Evolutionary conservation across 441 rosid species (phyloP).

Genomic region (Populus tomentosa): DNA sequence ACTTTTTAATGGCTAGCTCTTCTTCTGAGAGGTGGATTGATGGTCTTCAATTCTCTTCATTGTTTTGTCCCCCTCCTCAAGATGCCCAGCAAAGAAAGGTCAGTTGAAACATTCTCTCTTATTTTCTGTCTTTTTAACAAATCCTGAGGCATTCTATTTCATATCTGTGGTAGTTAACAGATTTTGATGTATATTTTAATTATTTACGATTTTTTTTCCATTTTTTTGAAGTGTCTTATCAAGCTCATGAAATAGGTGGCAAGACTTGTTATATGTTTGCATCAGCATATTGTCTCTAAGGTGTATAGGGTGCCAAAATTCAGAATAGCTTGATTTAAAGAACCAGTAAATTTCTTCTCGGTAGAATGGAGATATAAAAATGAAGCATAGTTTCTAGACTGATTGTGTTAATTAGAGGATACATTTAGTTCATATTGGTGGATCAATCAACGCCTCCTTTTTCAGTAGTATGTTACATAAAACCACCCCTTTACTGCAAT

Average conservation of each 20-base stretch:
- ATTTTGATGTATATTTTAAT: background rate
- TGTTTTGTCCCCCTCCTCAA: slow-evolving; percentile 85
- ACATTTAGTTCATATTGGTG: background rate
- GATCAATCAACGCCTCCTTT: background rate
- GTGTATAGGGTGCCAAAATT: background rate
- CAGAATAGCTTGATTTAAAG: background rate
- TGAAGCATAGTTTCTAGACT: background rate
- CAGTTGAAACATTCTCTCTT: background rate
- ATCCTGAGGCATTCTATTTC: background rate
- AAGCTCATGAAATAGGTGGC: background rate
- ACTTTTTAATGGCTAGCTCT: slow-evolving; percentile 51
- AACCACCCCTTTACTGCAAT: background rate
- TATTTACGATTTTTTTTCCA: background rate
- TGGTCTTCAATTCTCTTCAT: slow-evolving; percentile 82
- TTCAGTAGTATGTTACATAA: background rate
- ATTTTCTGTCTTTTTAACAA: background rate
- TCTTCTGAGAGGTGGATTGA: slow-evolving; percentile 91
- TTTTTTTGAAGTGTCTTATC: background rate
- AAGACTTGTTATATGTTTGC: background rate
- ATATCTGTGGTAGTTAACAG: background rate
- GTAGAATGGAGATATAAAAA: background rate
- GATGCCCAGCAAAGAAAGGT: slow-evolving; percentile 86
- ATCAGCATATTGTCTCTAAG: background rate
- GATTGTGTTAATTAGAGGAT: background rate
- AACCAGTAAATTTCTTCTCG: background rate